These are phyloP conservation scores for Ganoderma sinense DNA, from an alignment of 1,284 basidiomycete genomes.

Conservation along the genomic window DNA sequence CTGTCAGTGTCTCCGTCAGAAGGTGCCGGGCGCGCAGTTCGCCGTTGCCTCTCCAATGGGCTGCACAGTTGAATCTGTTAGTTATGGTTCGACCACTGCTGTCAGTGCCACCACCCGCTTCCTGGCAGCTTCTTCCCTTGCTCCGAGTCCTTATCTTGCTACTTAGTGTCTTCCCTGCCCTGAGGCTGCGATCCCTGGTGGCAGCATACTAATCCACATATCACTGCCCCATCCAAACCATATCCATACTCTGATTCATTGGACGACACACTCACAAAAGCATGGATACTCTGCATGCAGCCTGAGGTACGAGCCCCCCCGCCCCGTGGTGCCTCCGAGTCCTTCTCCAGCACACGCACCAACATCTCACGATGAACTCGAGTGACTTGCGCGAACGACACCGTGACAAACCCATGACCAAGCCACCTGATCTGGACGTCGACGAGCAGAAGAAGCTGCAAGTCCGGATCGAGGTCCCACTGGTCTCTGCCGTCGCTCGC, in stretches of 20 bases:
- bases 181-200: too few species aligned
- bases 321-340: background rate
- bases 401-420: background rate
- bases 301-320: background rate
- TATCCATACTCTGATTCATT: background rate
- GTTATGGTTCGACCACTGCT: too few species aligned
- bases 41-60: too few species aligned
- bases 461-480: background rate
- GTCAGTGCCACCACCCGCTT: too few species aligned
- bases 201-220: background rate
- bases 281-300: background rate
- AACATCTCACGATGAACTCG: background rate
- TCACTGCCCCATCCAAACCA: background rate
- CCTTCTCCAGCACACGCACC: background rate
- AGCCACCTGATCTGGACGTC: background rate
- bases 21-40: too few species aligned
- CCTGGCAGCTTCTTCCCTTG: too few species aligned
- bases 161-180: background rate
- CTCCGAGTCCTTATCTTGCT: too few species aligned
- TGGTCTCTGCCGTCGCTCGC: background rate
- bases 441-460: background rate
- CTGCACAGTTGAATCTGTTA: too few species aligned
- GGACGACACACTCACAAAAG: background rate
- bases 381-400: background rate
- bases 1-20: too few species aligned